Conservation (phyloP, 805 yeast species). For the Pichia phayaonensis region DNA sequence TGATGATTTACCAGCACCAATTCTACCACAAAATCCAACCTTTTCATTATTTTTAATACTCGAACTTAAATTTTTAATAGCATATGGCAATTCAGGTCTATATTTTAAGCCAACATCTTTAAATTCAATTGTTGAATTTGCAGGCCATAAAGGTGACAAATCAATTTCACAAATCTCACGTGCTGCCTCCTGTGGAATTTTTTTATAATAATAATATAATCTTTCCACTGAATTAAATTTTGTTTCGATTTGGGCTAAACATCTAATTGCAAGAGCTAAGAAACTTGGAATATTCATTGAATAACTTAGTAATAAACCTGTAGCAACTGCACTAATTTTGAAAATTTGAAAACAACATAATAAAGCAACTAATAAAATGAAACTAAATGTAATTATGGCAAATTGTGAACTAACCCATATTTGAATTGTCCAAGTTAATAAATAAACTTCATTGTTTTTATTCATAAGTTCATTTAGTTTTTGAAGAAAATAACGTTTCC, state of each 20-base stretch:
- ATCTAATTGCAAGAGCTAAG: slow-evolving; percentile 44
- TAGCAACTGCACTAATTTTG: slow-evolving; percentile 47
- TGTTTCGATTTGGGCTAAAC: slow-evolving; percentile 65
- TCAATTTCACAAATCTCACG: slow-evolving; percentile 36
- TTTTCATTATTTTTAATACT: slow-evolving; percentile 49
- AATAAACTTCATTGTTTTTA: slow-evolving; percentile 60
- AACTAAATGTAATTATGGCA: slow-evolving; percentile 36
- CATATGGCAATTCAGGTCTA: slow-evolving; percentile 55
- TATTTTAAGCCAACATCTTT: slow-evolving; percentile 44
- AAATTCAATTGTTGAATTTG: slow-evolving; percentile 38
- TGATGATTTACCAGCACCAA: slow-evolving; percentile 78
- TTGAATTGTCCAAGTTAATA: slow-evolving; percentile 46
- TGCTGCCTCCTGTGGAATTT: slow-evolving; percentile 61
- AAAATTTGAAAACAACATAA: slow-evolving; percentile 55
- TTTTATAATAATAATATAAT: slow-evolving; percentile 52
- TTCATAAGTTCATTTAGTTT: slow-evolving; percentile 42
- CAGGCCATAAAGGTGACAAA: slow-evolving; percentile 44
- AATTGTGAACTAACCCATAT: slow-evolving; percentile 57
- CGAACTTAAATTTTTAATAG: slow-evolving; percentile 38
- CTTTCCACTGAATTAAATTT: slow-evolving; percentile 81
- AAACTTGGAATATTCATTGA: slow-evolving; percentile 51
- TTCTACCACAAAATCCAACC: slow-evolving; percentile 80
- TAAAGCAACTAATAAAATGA: slow-evolving; percentile 44
- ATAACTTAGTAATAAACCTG: slow-evolving; percentile 55
- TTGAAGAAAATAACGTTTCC: slow-evolving; percentile 33